phyloP scores from a whole-genome alignment of 345 rosid species.

The Eucalyptus cladocalyx region DNA sequence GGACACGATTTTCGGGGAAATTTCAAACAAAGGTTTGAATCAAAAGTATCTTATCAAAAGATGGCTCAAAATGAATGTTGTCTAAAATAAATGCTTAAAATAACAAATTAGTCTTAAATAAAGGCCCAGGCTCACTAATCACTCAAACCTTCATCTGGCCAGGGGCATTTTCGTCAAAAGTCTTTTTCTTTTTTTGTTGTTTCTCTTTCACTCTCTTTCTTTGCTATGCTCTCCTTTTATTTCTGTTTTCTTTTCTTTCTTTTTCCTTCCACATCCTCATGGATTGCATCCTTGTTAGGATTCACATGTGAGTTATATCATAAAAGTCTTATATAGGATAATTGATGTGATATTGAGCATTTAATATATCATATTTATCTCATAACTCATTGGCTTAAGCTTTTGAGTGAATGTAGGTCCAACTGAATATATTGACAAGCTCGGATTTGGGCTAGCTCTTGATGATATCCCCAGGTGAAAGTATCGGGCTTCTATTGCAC shows the following conservation, averaged over 20 bases:
- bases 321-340: too few relatives aligned
- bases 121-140: neutral
- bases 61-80: neutral
- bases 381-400: fast-evolving
- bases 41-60: too few relatives aligned
- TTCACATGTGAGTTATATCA: fast-evolving
- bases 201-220: neutral
- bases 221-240: neutral
- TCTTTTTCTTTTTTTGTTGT: neutral
- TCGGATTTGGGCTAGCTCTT: fast-evolving
- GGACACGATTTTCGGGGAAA: neutral
- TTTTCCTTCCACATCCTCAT: neutral
- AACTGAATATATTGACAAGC: fast-evolving
- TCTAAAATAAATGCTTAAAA: neutral
- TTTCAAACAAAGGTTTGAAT: too few relatives aligned
- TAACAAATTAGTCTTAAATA: neutral
- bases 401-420: fast-evolving
- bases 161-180: neutral
- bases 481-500: fast-evolving
- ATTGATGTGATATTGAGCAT: too few relatives aligned
- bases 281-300: neutral
- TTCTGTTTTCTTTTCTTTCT: neutral
- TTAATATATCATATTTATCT: too few relatives aligned
- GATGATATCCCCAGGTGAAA: fast-evolving
- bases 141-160: neutral